Evolutionary conservation across 2,329 filamentous ascomycete genomes (phyloP).

Genomic region (Fusarium torreyae): DNA sequence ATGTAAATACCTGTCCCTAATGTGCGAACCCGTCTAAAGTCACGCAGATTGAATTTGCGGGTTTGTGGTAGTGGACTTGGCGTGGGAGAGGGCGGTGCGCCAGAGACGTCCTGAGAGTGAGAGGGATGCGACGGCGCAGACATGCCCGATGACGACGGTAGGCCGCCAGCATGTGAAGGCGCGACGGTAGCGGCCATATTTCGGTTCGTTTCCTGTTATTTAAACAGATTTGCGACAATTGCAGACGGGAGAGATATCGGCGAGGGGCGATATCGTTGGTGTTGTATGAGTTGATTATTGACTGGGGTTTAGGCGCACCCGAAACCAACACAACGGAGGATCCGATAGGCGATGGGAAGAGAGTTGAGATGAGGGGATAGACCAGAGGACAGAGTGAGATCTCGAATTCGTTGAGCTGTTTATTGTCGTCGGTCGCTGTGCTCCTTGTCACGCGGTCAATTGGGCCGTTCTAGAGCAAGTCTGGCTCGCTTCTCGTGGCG

Average conservation of each 20-base stretch:
- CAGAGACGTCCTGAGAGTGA: conserved; percentile 37
- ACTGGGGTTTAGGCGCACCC: conserved; percentile 26
- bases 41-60: conserved; percentile 57
- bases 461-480: conserved; percentile 36
- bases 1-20: conserved; percentile 76
- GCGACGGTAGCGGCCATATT: conserved; percentile 54
- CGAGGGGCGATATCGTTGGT: conserved; percentile 9
- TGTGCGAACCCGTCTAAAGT: conserved; percentile 82
- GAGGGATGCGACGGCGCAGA: conserved; percentile 41
- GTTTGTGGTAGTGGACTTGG: conserved; percentile 48
- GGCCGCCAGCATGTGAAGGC: conserved; percentile 50
- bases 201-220: neutral
- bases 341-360: conserved; percentile 5
- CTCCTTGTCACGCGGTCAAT: conserved; percentile 37
- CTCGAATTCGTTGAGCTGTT: conserved; percentile 10
- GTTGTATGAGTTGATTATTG: conserved; percentile 22
- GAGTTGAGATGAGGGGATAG: neutral
- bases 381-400: conserved; percentile 8
- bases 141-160: conserved; percentile 47
- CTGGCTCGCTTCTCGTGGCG: conserved; percentile 28
- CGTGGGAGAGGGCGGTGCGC: conserved; percentile 22
- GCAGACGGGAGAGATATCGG: neutral
- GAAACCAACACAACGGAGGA: conserved; percentile 19
- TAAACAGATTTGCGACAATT: conserved; percentile 1
- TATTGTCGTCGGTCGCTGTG: conserved; percentile 16